Evolutionary conservation across 2,329 filamentous ascomycete genomes (phyloP), one percentile per base, ranked within the genome.

Genomic region (Chaetomium globosum): DNA sequence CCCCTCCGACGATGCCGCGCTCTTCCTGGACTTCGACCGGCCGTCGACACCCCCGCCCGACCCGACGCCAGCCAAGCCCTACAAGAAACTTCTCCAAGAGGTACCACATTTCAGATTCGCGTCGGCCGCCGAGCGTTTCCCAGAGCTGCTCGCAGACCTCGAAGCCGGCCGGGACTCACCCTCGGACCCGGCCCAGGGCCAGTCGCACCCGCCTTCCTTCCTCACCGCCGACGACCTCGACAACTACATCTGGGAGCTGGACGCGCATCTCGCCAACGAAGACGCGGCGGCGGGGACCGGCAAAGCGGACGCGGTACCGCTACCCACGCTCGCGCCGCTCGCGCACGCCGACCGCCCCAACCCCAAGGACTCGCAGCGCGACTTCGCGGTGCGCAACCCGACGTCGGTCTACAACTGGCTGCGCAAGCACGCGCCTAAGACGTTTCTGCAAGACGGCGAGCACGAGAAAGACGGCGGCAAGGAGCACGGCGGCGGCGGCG

Each of bases 321-420:
- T 84, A 66, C 77, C 81, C 26, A 81, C 81, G 5, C 78, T 87
- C 48, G 85, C 86, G 12, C 83, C 85, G 5, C 52, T 69, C 13
- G 73, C 80, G 68, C 77, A 77, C 71, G 73, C 77, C 73, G 80
- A 77, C 71, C 78, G 73, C 4, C 30, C 59, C 70, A 76, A 75
- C 67, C 71, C 74, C 64, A 74, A 81, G 64, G 68, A 74, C 56
- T 64, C 72, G 21, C 77, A 79, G 67, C 65, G 84, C 80, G 77
- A 83, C 78, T 74, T 83, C 58, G 82, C 83, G 31, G 77, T 92
- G 28, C 85, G 85, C 59, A 98, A 98, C 75, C 93, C 93, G 0
- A 91, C 92, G 51, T 96, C 91, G 65, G 93, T 97, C 3, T 96
- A 96, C 80, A 97, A 96, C 77, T 99, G 95, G 95, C 85, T 99